These are phyloP conservation scores for Lupinus albus DNA, from an alignment of 306 rosid genomes.

Conservation along the genomic window DNA sequence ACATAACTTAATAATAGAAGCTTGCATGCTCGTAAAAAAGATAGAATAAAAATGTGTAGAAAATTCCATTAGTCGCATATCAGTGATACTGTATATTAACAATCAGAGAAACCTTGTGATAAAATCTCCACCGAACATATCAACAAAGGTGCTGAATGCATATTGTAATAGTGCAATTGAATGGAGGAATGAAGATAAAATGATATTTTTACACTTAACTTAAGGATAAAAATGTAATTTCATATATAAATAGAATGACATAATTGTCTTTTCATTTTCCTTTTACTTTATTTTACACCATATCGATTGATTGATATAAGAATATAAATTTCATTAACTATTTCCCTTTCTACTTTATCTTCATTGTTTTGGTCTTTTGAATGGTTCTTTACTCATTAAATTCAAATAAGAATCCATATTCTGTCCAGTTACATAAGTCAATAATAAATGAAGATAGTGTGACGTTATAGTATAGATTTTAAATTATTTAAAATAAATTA, in stretches of 20 bases:
- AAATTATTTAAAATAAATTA: too few species aligned
- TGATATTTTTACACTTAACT: too few species aligned
- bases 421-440: too few species aligned
- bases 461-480: too few species aligned
- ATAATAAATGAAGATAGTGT: too few species aligned
- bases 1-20: not conserved
- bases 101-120: not conserved
- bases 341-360: not conserved
- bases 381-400: too few species aligned
- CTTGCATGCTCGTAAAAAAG: not conserved
- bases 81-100: not conserved
- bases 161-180: not conserved
- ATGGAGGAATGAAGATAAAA: not conserved
- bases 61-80: not conserved
- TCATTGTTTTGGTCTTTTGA: slow-evolving; percentile 15
- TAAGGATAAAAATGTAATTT: too few species aligned
- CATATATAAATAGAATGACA: too few species aligned
- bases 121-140: not conserved
- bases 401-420: too few species aligned
- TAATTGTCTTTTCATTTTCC: too few species aligned
- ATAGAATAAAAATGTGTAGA: not conserved
- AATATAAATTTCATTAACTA: not conserved
- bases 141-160: not conserved
- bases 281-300: too few species aligned
- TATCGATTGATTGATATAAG: too few species aligned